phyloP scores from a whole-genome alignment of 1,284 basidiomycete genomes.

The Paramarasmius palmivorus region DNA sequence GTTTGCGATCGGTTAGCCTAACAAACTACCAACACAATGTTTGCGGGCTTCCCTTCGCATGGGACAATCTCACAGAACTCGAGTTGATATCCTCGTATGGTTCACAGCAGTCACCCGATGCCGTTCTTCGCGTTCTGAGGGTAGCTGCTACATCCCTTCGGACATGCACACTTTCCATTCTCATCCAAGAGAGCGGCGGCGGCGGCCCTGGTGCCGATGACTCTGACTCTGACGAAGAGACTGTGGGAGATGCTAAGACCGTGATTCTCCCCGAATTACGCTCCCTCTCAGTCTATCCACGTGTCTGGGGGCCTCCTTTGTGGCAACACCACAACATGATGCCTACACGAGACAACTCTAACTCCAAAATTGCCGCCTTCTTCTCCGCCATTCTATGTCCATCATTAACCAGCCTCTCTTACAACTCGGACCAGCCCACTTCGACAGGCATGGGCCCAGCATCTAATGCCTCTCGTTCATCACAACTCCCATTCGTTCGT shows the following conservation, averaged over 20 bases:
- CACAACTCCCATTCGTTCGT: slow-evolving; percentile 5
- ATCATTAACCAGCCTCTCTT: neutral
- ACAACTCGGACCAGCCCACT: no score
- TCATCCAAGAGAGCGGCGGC: no score
- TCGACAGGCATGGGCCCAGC: no score
- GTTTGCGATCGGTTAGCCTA: neutral
- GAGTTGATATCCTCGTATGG: neutral
- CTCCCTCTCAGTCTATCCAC: no score
- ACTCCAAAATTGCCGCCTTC: neutral
- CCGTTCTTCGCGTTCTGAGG: neutral
- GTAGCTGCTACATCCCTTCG: neutral
- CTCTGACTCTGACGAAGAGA: no score
- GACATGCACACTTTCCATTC: neutral
- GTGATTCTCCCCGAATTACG: no score
- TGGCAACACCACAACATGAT: neutral
- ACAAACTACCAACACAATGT: neutral
- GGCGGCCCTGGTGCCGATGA: no score
- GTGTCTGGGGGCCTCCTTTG: neutral
- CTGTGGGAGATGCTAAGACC: no score
- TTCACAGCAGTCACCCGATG: neutral
- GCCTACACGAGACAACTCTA: neutral
- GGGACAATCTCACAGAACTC: neutral
- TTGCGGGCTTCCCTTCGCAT: neutral
- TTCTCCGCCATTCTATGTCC: neutral
- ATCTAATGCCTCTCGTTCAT: no score